A percentile compares a stretch with the other conserved stretches of the same genome.
phyloP scores from a whole-genome alignment of 345 rosid species.

The Triadica sebifera region DNA sequence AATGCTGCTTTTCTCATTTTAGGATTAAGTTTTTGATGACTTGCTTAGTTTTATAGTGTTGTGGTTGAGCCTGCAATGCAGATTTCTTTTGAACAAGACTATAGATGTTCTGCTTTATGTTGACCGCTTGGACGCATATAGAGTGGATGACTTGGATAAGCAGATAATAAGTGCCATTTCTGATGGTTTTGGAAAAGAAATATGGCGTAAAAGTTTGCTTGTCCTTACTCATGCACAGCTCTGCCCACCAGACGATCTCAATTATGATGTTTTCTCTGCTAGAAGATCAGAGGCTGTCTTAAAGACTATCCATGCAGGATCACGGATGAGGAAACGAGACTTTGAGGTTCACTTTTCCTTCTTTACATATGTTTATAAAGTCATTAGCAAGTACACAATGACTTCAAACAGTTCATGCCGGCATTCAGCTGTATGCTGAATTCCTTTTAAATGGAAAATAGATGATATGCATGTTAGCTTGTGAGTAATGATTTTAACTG shows the following conservation, averaged over 20 bases:
- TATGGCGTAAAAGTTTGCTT: slow-evolving; percentile 73
- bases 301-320: slow-evolving; percentile 52
- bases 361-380: not conserved
- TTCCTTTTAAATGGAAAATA: not conserved
- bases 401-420: not conserved
- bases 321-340: slow-evolving; percentile 52
- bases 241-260: slow-evolving; percentile 73
- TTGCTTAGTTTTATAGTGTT: not conserved
- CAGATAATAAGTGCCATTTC: slow-evolving; percentile 69
- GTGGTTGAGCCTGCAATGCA: slow-evolving; percentile 24
- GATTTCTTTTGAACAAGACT: slow-evolving; percentile 70
- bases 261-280: slow-evolving; percentile 57
- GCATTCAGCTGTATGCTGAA: not conserved
- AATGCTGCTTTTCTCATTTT: not conserved
- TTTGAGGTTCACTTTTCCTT: slow-evolving; percentile 43
- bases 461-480: slow-evolving; percentile 18
- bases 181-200: slow-evolving; percentile 70
- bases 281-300: slow-evolving; percentile 72
- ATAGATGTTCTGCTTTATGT: slow-evolving; percentile 71
- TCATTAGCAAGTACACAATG: not conserved
- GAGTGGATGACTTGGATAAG: slow-evolving; percentile 83
- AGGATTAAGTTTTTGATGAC: not conserved
- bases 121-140: slow-evolving; percentile 77
- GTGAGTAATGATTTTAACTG: not conserved
- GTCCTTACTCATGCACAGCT: slow-evolving; percentile 86